A percentile compares a stretch with the other conserved stretches of the same genome.
phyloP scores from a whole-genome alignment of 2,329 filamentous ascomycete species.

The Penicillium glabrum region DNA sequence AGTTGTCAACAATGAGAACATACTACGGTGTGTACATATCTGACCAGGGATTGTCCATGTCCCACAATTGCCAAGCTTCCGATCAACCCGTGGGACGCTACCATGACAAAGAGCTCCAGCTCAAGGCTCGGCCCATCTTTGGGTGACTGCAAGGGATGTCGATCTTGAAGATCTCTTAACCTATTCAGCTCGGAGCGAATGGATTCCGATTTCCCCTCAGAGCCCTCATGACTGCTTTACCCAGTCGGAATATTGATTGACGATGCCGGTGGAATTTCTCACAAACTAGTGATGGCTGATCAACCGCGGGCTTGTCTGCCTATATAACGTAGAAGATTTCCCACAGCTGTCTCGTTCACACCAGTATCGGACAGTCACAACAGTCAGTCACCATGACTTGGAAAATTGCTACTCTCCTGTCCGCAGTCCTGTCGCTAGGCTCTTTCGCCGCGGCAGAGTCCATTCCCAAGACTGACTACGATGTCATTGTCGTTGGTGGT shows the following conservation, averaged over 20 bases:
- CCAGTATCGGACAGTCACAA: not conserved
- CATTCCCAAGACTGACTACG: constrained; percentile 44
- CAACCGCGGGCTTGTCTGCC: not conserved
- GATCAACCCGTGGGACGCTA: not conserved
- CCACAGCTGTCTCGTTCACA: too few relatives aligned
- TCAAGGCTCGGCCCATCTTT: not conserved
- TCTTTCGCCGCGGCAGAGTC: constrained; percentile 21
- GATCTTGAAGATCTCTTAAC: not conserved
- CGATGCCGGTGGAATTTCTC: not conserved
- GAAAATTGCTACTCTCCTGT: constrained; percentile 19
- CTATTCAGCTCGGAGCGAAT: not conserved
- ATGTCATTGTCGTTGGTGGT: constrained; percentile 59
- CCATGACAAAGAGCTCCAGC: not conserved
- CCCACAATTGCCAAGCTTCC: not conserved
- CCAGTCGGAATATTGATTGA: not conserved
- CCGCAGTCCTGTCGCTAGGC: constrained; percentile 23
- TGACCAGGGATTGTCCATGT: not conserved
- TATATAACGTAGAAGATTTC: not conserved
- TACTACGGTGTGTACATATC: not conserved
- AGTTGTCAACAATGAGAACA: too few relatives aligned
- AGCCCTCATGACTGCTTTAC: not conserved
- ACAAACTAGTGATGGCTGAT: not conserved
- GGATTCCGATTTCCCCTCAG: not conserved
- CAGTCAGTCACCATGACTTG: constrained; percentile 11
- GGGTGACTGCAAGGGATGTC: not conserved